Conservation (phyloP, 495 filamentous ascomycete genomes). For the Filosporella fistucella region DNA sequence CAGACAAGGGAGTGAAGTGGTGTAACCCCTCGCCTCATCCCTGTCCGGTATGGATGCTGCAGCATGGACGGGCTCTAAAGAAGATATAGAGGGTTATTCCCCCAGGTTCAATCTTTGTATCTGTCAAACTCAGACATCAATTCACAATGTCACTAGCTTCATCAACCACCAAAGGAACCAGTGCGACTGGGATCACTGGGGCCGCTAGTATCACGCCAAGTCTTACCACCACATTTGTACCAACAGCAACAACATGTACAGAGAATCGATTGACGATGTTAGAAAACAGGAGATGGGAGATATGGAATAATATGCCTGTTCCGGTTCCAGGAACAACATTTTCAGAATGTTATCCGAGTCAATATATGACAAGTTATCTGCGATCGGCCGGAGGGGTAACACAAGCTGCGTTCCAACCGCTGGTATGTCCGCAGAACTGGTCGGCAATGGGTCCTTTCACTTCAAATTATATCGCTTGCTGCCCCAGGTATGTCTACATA, state of each 20-base stretch:
- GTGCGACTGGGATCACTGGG: too few species aligned
- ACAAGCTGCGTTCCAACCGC: constrained; percentile 20
- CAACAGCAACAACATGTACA: constrained; percentile 21
- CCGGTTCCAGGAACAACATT: constrained; percentile 24
- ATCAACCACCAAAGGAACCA: too few species aligned
- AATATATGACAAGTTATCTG: constrained; percentile 21
- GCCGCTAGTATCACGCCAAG: constrained; percentile 11
- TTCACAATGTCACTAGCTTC: too few species aligned
- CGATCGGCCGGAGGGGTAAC: constrained; percentile 6
- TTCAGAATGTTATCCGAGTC: constrained; percentile 23
- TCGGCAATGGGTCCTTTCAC: constrained; percentile 6
- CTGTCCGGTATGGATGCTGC: too few species aligned
- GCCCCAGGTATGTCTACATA: constrained; percentile 18
- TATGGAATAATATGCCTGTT: constrained; percentile 24
- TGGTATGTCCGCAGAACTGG: constrained; percentile 21
- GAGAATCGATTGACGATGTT: constrained; percentile 21
- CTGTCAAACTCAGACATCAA: too few species aligned
- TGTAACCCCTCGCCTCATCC: too few species aligned
- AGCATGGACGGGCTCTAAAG: too few species aligned
- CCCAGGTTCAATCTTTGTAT: too few species aligned
- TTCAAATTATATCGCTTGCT: constrained; percentile 25
- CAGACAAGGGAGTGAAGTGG: too few species aligned
- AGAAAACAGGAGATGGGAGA: constrained; percentile 14
- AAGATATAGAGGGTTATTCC: too few species aligned
- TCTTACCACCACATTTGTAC: constrained; percentile 24